Base-by-base conservation (phyloP, 2,329 filamentous ascomycete species). In the Aureobasidium sp. region DNA sequence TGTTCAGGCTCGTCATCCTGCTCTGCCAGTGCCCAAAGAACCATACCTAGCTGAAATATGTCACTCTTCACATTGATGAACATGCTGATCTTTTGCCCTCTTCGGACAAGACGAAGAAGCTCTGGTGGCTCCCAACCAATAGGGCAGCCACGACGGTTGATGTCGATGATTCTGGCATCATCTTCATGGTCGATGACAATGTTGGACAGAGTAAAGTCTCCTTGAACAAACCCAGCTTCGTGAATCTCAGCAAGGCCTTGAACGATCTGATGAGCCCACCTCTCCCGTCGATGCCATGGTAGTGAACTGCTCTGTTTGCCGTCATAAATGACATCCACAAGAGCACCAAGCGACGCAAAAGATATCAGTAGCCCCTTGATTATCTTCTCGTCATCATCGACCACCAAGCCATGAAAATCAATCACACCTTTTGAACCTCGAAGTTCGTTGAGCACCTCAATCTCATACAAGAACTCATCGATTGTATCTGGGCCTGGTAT, bases 31-130 rank as follows among this genome's bases (percentile, higher is more conserved):
- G 90, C 91, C 91, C 93, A 99, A 2, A 99, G 78, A 1, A 96
- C 91, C 94, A 99, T 99, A 5, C 94, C 94, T 5, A 97, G 82
- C 74, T 99, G 94, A 70, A 89, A 99, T 1, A 99, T 79, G 74
- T 99, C 94, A 0, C 93, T 96, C 75, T 99, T 99, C 71, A 97
- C 91, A 14, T 94, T 93, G 71, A 99, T 97, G 70, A 96, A 97
- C 87, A 97, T 96, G 49, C 90, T 89, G 59, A 99, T 92, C 33
- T 91, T 84, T 73, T 97, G 92, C 62, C 89, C 90, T 73, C 87
- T 92, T 66, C 93, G 87, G 64, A 97, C 91, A 61, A 97, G 84
- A 6, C 84, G 83, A 17, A 87, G 88, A 61, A 95, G 88, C 75
- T 99, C 94, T 5, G 94, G 94, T 2, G 94, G 92, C 68, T 99